Evolutionary conservation across 768 basidiomycete species (phyloP).

Genomic region (Crucibulum laeve): DNA sequence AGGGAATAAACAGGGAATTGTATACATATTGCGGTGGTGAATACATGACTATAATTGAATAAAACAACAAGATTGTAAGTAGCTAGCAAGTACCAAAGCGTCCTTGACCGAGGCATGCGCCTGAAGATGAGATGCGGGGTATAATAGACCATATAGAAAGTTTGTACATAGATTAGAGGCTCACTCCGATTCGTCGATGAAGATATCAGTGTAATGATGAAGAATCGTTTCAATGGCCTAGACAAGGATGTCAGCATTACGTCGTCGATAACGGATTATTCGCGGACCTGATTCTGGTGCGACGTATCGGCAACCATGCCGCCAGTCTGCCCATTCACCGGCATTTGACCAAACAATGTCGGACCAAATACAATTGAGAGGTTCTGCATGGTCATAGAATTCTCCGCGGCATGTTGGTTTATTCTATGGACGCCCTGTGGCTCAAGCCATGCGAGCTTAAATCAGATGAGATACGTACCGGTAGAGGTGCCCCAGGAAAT

Average conservation of each 20-base stretch:
- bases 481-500: constrained; percentile 90
- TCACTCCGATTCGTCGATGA: constrained; percentile 80
- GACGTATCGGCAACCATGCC: constrained; percentile 59
- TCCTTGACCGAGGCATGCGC: constrained; percentile 19
- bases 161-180: not conserved
- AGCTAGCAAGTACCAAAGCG: constrained; percentile 17
- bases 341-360: constrained; percentile 83
- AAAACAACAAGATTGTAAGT: constrained; percentile 6
- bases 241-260: constrained; percentile 2
- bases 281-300: constrained; percentile 64
- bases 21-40: constrained; percentile 15
- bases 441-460: not conserved
- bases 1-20: constrained; percentile 2
- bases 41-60: constrained; percentile 8
- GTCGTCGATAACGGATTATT: not conserved
- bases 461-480: constrained; percentile 46
- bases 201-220: constrained; percentile 92
- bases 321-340: constrained; percentile 48
- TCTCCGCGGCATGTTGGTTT: constrained; percentile 66
- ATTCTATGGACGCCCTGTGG: constrained; percentile 43
- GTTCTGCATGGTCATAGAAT: constrained; percentile 92
- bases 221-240: constrained; percentile 96
- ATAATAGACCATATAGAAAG: constrained; percentile 1
- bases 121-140: constrained; percentile 7
- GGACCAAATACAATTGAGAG: constrained; percentile 97